A percentile compares a stretch with the other conserved stretches of the same genome.
These are phyloP conservation scores for Rhodosporidiobolus sp. DNA, from an alignment of 768 basidiomycete species.

Conservation along the genomic window DNA sequence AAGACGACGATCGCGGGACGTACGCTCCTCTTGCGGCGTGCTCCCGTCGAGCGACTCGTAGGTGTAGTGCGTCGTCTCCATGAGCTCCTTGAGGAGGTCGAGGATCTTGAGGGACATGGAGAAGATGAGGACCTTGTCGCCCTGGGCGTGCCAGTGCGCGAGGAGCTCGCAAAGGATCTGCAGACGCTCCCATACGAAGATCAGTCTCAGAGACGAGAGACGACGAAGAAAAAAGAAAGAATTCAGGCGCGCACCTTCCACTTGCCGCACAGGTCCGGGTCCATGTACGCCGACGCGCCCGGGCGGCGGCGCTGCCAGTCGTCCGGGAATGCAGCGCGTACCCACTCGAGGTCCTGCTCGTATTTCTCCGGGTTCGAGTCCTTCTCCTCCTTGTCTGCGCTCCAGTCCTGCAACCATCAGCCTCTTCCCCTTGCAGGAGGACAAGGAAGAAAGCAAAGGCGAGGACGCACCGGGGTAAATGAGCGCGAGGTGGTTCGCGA, in stretches of 20 bases:
- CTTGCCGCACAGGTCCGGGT: constrained; percentile 73
- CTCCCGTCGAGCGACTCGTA: constrained; percentile 66
- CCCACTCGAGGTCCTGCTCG: constrained; percentile 61
- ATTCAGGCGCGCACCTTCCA: constrained; percentile 69
- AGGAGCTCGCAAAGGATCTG: constrained; percentile 70
- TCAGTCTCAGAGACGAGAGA: no score
- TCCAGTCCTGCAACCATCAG: not conserved
- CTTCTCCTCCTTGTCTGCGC: constrained; percentile 55
- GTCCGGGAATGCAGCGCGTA: constrained; percentile 64
- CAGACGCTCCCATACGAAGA: no score
- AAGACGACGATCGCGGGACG: constrained; percentile 43
- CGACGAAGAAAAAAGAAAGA: no score
- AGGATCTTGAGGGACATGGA: constrained; percentile 58
- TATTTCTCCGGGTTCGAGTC: constrained; percentile 67
- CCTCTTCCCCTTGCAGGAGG: no score
- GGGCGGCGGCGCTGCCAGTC: constrained; percentile 47
- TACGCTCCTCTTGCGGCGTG: constrained; percentile 64
- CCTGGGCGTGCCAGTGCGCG: constrained; percentile 62
- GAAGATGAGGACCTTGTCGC: constrained; percentile 87
- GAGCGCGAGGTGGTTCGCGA: constrained; percentile 82
- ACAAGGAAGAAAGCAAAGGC: not conserved
- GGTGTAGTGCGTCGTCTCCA: constrained; percentile 29
- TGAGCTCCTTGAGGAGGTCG: constrained; percentile 29
- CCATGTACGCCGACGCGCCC: constrained; percentile 65
- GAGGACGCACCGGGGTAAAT: constrained; percentile 68